These are phyloP conservation scores for Pterocarpus macrocarpus DNA, from an alignment of 306 rosid genomes.

Conservation along the genomic window DNA sequence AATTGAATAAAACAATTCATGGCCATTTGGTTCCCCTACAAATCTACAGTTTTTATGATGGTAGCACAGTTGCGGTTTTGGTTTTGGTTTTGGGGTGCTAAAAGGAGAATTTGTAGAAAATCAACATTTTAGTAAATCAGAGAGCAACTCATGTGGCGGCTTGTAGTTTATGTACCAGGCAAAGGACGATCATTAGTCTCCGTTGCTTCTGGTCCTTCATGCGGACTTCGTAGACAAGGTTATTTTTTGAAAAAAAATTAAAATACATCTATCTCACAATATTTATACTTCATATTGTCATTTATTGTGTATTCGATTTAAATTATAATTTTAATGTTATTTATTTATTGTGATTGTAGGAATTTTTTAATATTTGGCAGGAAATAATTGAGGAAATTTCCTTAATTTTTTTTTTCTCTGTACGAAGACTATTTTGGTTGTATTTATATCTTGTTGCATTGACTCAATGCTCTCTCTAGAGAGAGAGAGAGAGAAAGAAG, in stretches of 20 bases:
- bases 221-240: conserved; percentile 13
- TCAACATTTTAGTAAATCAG: conserved; percentile 1
- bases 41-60: neutral
- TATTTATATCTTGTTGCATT: conserved; percentile 62
- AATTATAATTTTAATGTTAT: neutral
- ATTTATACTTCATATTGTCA: neutral
- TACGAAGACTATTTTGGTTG: conserved; percentile 60
- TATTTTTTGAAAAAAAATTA: neutral
- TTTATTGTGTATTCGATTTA: neutral
- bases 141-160: conserved; percentile 56
- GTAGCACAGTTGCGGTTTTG: neutral
- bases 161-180: conserved; percentile 45
- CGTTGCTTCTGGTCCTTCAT: conserved; percentile 31
- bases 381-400: conserved; percentile 67
- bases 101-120: neutral
- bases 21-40: neutral
- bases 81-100: neutral
- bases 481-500: conserved; percentile 40
- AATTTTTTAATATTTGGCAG: conserved; percentile 20
- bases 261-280: too few relatives aligned
- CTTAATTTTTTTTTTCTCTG: conserved; percentile 9
- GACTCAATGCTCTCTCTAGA: conserved; percentile 51
- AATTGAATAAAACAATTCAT: neutral
- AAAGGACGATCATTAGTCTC: conserved; percentile 50
- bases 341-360: neutral